phyloP scores from a whole-genome alignment of 1,284 basidiomycete genomes.

The Neolentinus lepideus region DNA sequence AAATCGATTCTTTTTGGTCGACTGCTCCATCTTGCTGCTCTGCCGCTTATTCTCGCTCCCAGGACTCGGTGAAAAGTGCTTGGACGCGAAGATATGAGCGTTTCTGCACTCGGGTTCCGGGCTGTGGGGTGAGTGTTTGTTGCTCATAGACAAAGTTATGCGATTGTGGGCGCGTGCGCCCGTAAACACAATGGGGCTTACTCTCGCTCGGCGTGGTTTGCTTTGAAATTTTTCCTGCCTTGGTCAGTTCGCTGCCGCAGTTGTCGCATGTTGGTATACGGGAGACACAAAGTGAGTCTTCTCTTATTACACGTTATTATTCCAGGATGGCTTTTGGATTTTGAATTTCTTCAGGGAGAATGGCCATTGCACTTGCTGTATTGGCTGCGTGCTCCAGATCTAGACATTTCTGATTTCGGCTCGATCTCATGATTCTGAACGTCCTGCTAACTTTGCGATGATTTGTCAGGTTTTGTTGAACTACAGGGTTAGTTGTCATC shows the following conservation, averaged over 20 bases:
- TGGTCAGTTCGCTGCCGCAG: constrained; percentile 41
- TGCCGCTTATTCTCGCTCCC: constrained; percentile 33
- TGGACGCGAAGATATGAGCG: constrained; percentile 74
- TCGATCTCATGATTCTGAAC: not conserved
- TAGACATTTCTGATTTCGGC: constrained; percentile 59
- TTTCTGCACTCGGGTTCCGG: constrained; percentile 33
- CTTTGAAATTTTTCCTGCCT: constrained; percentile 41
- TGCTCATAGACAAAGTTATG: constrained; percentile 86
- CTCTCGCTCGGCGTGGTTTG: constrained; percentile 55
- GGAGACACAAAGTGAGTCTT: constrained; percentile 6
- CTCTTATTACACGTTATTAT: constrained; percentile 9
- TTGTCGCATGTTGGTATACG: constrained; percentile 2
- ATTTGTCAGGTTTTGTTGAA: no score
- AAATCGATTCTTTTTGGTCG: constrained; percentile 23
- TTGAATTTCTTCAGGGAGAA: constrained; percentile 90
- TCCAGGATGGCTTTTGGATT: constrained; percentile 21
- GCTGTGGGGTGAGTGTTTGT: constrained; percentile 32
- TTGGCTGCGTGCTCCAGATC: constrained; percentile 61
- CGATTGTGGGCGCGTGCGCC: constrained; percentile 52
- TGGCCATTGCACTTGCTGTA: constrained; percentile 33
- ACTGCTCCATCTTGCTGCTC: constrained; percentile 45
- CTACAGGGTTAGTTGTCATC: no score
- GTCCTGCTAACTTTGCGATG: no score
- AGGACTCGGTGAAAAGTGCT: constrained; percentile 24
- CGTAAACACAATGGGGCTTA: constrained; percentile 86